Percentiles rank a stretch among this genome's conserved stretches.
phyloP scores from a whole-genome alignment of 768 basidiomycete genomes.

The Boletus barrowsii region DNA sequence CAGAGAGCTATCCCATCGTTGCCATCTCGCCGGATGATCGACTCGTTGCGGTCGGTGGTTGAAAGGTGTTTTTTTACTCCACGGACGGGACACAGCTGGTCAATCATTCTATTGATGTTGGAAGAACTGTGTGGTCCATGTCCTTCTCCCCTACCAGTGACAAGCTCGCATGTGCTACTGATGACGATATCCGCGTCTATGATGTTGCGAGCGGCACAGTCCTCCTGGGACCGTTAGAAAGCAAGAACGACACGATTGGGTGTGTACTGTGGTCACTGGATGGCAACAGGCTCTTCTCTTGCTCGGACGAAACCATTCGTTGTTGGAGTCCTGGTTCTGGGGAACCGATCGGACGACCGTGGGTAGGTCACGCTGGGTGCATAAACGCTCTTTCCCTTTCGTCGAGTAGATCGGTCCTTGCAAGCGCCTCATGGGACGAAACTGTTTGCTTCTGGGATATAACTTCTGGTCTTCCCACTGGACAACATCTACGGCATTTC shows the following conservation, averaged over 20 bases:
- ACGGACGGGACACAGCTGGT: neutral
- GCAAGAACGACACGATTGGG: neutral
- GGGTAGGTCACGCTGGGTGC: constrained; percentile 11
- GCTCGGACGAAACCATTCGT: neutral
- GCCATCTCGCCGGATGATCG: constrained; percentile 2
- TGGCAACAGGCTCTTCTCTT: constrained; percentile 9
- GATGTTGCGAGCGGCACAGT: neutral
- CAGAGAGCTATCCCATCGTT: neutral
- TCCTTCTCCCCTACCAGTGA: neutral
- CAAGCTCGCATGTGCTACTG: neutral
- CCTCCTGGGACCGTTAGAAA: neutral
- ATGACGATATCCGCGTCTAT: neutral
- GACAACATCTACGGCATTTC: constrained; percentile 1
- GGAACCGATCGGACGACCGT: neutral
- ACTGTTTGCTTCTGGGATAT: constrained; percentile 12
- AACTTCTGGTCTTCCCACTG: neutral
- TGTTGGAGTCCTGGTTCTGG: constrained; percentile 7
- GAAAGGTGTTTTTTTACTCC: neutral
- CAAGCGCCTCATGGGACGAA: neutral
- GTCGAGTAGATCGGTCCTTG: constrained; percentile 6
- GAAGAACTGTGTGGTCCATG: neutral
- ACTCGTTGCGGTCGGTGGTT: neutral
- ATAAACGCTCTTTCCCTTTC: neutral
- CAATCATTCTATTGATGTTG: neutral
- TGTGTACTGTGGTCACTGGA: constrained; percentile 13